Percentiles rank a stretch among this genome's conserved stretches.
Evolutionary conservation across 192 early-diverging fungal species (phyloP).

Genomic region (Backusella tarrabulga): DNA sequence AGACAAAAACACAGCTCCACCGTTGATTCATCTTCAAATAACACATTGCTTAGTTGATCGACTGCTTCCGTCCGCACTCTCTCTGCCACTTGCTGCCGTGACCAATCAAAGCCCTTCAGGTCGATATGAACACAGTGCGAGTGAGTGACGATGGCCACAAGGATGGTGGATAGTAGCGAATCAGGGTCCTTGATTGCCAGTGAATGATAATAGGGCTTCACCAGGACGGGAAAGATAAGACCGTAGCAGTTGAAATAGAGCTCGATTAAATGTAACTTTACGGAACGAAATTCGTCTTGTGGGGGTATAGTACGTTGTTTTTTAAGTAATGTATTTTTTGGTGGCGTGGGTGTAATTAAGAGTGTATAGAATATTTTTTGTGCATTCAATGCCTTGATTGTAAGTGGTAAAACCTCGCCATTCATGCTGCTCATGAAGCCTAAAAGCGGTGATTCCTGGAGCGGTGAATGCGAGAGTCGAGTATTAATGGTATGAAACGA

Average conservation of each 20-base stretch:
- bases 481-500: neutral
- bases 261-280: neutral
- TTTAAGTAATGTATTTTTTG: neutral
- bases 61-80: neutral
- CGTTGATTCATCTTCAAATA: conserved; percentile 12
- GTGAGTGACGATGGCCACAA: neutral
- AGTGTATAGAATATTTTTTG: conserved; percentile 2
- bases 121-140: conserved; percentile 10
- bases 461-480: neutral
- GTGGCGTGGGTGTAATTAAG: neutral
- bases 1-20: conserved; percentile 4
- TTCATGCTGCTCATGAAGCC: neutral
- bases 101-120: neutral
- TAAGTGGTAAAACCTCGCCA: neutral
- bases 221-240: neutral
- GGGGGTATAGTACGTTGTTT: neutral
- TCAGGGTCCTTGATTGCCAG: neutral
- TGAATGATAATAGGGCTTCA: neutral
- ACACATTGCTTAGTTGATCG: neutral
- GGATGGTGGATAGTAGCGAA: conserved; percentile 8
- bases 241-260: conserved; percentile 1
- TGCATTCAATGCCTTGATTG: neutral
- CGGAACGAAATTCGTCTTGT: neutral
- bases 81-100: conserved; percentile 2
- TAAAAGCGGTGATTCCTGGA: neutral